These are phyloP conservation scores for Hypocreales sp. DNA, from an alignment of 2,329 filamentous ascomycete species.

Conservation along the genomic window DNA sequence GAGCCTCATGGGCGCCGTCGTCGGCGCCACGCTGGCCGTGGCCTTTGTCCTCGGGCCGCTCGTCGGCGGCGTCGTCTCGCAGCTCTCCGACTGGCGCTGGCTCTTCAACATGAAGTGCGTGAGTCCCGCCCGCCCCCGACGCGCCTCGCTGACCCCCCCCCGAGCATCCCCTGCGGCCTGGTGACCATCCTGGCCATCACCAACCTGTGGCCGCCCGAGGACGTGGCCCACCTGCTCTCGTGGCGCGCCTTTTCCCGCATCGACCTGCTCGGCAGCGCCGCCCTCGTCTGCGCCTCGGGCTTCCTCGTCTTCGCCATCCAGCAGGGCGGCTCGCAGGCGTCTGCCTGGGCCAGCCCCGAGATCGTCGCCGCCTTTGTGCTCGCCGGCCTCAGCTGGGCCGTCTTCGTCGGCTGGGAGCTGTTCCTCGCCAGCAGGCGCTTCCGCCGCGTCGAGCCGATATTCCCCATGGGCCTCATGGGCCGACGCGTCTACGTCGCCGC, in stretches of 20 bases:
- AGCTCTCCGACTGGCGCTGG: constrained; percentile 39
- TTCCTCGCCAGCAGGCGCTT: constrained; percentile 21
- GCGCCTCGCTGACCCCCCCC: no score
- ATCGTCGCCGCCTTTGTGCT: constrained; percentile 33
- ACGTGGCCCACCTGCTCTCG: constrained; percentile 19
- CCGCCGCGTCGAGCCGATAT: constrained; percentile 34
- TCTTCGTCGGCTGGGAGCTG: constrained; percentile 36
- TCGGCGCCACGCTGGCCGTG: constrained; percentile 39
- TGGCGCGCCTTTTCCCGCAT: constrained; percentile 28
- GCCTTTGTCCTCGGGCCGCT: constrained; percentile 44
- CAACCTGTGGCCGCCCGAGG: constrained; percentile 27
- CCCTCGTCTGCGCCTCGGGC: constrained; percentile 34
- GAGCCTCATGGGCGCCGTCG: constrained; percentile 35
- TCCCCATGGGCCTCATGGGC: constrained; percentile 31
- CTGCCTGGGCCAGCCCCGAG: constrained; percentile 33
- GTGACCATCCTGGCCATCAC: constrained; percentile 29
- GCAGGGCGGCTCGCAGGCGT: constrained; percentile 36
- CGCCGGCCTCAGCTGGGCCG: constrained; percentile 28
- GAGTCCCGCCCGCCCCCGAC: no score
- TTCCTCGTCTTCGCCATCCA: constrained; percentile 41
- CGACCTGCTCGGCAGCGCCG: constrained; percentile 34
- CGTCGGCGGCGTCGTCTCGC: constrained; percentile 38
- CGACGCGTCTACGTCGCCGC: constrained; percentile 34
- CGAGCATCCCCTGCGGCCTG: constrained; percentile 32
- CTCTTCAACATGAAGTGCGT: constrained; percentile 47